A percentile compares a stretch with the other conserved stretches of the same genome.
phyloP scores from a whole-genome alignment of 2,329 filamentous ascomycete species.

The Ophiostoma perfectum region DNA sequence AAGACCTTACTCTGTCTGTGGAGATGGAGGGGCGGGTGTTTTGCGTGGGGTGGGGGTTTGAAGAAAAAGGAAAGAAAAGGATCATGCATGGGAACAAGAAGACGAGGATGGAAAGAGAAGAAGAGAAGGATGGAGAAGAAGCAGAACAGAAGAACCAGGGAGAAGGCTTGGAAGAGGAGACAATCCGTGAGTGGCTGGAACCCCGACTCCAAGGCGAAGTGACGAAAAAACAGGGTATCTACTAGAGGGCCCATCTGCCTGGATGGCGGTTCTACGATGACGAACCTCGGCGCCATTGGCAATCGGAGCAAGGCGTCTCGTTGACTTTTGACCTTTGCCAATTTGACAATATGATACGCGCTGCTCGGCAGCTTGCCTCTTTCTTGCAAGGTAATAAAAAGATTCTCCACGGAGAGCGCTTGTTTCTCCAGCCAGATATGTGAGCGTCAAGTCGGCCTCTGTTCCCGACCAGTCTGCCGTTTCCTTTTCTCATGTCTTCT shows the following conservation, averaged over 20 bases:
- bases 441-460: too few relatives aligned
- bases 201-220: not conserved
- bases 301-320: not conserved
- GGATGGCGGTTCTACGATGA: slow-evolving; percentile 1
- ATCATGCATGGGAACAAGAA: not conserved
- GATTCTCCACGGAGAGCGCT: too few relatives aligned
- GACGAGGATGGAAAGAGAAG: not conserved
- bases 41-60: slow-evolving; percentile 7
- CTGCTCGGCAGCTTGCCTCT: too few relatives aligned
- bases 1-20: not conserved
- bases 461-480: not conserved
- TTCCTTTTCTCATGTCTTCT: not conserved
- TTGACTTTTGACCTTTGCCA: too few relatives aligned
- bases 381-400: too few relatives aligned
- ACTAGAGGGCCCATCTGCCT: slow-evolving; percentile 1
- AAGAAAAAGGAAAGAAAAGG: not conserved
- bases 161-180: not conserved
- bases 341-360: too few relatives aligned
- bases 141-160: not conserved
- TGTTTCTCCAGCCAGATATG: too few relatives aligned
- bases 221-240: not conserved
- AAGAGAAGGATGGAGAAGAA: not conserved
- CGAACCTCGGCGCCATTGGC: not conserved
- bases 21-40: slow-evolving; percentile 16
- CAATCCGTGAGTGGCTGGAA: not conserved